Evolutionary conservation across 1,284 basidiomycete species (phyloP).

Genomic region (Pyrrhoderma lamaoense): DNA sequence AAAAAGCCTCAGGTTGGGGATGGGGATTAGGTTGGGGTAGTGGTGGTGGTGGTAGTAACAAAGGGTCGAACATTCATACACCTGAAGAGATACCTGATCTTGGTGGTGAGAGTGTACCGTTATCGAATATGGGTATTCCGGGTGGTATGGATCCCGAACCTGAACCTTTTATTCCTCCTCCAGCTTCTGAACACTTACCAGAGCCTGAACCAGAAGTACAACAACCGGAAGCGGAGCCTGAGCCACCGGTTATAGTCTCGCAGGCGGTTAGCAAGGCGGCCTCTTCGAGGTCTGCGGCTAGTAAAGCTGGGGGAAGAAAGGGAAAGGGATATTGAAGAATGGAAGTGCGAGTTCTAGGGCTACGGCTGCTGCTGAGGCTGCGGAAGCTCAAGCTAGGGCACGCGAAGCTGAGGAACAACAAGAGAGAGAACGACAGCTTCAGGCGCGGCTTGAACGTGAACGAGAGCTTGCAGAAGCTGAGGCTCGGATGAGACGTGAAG

Average conservation of each 20-base stretch:
- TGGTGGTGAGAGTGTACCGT: not conserved
- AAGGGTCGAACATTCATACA: not conserved
- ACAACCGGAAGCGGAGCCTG: slow-evolving; percentile 5
- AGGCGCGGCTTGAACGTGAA: not conserved
- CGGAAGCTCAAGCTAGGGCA: slow-evolving; percentile 2
- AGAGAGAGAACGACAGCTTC: not conserved
- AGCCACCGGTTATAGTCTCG: not conserved
- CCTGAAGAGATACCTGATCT: not conserved
- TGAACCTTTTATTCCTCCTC: not conserved
- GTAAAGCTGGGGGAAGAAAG: slow-evolving; percentile 2
- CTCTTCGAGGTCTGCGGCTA: not conserved
- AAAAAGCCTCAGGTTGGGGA: slow-evolving; percentile 1
- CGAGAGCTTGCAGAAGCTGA: not conserved
- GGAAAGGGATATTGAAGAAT: slow-evolving; percentile 10
- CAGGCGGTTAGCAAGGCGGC: slow-evolving; percentile 1
- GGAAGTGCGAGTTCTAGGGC: slow-evolving; percentile 6
- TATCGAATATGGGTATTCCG: slow-evolving; percentile 1
- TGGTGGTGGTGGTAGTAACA: not conserved
- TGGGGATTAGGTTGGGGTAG: slow-evolving; percentile 3
- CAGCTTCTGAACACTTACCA: not conserved
- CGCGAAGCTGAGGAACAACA: slow-evolving; percentile 3
- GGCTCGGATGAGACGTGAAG: not conserved
- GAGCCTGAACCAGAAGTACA: not conserved
- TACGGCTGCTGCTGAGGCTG: slow-evolving; percentile 2
- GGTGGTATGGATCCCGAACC: not conserved